Evolutionary conservation across 202 grass and related monocot species (phyloP).

Genomic region (Digitaria exilis): DNA sequence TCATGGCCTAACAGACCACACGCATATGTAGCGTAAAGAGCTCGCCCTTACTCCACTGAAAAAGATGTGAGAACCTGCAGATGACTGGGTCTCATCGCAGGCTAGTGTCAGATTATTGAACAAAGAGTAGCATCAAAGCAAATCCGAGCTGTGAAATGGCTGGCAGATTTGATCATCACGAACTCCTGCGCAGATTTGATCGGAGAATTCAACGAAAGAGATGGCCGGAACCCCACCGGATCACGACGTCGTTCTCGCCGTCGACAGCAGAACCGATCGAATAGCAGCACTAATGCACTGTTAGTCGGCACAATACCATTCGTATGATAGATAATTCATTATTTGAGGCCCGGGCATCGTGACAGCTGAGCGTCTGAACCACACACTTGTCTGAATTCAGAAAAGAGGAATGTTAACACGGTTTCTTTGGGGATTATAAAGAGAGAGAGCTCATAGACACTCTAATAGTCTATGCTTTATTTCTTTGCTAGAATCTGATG

Average conservation of each 20-base stretch:
- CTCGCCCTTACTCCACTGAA: background rate
- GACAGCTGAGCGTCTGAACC: slow-evolving; percentile 12
- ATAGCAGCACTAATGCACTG: background rate
- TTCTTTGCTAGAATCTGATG: slow-evolving; percentile 43
- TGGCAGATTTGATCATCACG: background rate
- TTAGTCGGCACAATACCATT: slow-evolving; percentile 43
- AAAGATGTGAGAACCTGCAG: slow-evolving; percentile 34
- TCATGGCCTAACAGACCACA: slow-evolving; percentile 3
- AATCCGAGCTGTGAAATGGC: slow-evolving; percentile 24
- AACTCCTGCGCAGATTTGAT: background rate
- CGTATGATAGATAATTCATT: background rate
- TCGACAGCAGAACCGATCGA: slow-evolving; percentile 8
- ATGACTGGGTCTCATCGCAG: background rate
- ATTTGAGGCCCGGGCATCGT: background rate
- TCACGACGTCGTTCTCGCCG: slow-evolving; percentile 20
- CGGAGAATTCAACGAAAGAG: slow-evolving; percentile 40
- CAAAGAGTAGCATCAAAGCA: slow-evolving; percentile 40
- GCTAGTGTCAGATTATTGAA: background rate
- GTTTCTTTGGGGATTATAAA: background rate
- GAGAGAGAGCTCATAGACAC: background rate
- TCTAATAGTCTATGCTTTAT: background rate
- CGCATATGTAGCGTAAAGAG: background rate
- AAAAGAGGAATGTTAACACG: background rate
- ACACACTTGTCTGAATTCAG: slow-evolving; percentile 28
- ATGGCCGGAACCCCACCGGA: slow-evolving; percentile 11